Evolutionary conservation across 441 rosid genomes (phyloP).

Genomic region (Corymbia citriodora): DNA sequence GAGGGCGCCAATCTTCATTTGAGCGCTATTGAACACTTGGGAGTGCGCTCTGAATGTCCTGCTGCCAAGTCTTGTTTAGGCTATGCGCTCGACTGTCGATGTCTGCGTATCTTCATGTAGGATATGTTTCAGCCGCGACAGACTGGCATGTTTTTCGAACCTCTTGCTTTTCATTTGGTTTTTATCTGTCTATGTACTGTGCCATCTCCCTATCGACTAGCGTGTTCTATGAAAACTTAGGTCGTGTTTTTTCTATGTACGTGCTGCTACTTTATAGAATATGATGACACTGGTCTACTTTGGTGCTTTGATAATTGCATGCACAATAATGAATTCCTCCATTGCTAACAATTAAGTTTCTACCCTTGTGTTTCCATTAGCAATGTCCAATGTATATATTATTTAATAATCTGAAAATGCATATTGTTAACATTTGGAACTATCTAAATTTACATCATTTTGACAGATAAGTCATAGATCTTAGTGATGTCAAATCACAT

Average conservation of each 20-base stretch:
- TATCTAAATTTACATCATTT: no score
- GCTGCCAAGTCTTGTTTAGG: not conserved
- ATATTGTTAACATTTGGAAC: not conserved
- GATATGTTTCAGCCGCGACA: slow-evolving; percentile 9
- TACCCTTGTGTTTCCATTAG: not conserved
- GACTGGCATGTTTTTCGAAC: not conserved
- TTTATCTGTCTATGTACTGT: not conserved
- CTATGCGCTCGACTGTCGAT: not conserved
- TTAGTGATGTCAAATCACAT: no score
- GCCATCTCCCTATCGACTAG: not conserved
- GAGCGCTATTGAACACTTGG: slow-evolving; percentile 55
- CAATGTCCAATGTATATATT: not conserved
- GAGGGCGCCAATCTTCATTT: slow-evolving; percentile 61
- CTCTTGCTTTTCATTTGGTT: not conserved
- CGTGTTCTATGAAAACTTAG: not conserved
- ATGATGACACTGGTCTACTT: not conserved
- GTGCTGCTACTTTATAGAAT: not conserved
- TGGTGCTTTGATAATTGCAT: not conserved
- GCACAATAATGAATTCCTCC: not conserved
- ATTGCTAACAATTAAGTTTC: not conserved
- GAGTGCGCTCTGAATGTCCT: not conserved
- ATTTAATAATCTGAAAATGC: not conserved
- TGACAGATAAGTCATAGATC: not conserved
- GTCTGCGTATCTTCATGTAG: not conserved
- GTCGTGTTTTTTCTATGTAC: not conserved